Evolutionary conservation across 306 rosid species (phyloP).

Genomic region (Fragaria nilgerrensis): DNA sequence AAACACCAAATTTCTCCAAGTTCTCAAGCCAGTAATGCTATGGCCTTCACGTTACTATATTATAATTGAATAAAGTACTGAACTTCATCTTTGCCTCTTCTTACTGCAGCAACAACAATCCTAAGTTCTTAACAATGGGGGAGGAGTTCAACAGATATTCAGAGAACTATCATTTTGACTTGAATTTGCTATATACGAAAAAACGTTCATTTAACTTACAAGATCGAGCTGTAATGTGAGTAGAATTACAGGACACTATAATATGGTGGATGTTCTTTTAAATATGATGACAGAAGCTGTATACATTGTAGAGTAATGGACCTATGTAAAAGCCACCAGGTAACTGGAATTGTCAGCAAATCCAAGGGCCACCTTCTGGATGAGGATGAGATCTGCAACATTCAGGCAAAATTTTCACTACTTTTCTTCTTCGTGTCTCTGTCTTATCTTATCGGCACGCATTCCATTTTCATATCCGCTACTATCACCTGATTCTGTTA

Average conservation of each 20-base stretch:
- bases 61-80: neutral
- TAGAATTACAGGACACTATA: neutral
- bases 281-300: conserved; percentile 27
- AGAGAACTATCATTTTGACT: neutral
- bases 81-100: neutral
- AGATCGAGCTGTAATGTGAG: neutral
- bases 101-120: neutral
- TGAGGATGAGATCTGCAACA: conserved; percentile 31
- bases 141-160: neutral
- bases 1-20: neutral
- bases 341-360: conserved; percentile 27
- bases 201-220: neutral
- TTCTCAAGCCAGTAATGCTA: neutral
- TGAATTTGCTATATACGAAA: neutral
- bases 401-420: conserved; percentile 23
- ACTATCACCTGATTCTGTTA: conserved; percentile 27
- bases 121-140: neutral
- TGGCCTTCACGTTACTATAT: neutral
- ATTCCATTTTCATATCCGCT: conserved; percentile 29
- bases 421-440: conserved; percentile 31
- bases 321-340: conserved; percentile 19
- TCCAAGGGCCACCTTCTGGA: conserved; percentile 40
- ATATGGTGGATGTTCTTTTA: conserved; percentile 19
- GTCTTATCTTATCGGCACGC: conserved; percentile 29
- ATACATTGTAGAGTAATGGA: conserved; percentile 21